These are phyloP conservation scores for Stephanodiscus minutulus DNA, from an alignment of 108 stramenopile genomes.

Conservation along the genomic window DNA sequence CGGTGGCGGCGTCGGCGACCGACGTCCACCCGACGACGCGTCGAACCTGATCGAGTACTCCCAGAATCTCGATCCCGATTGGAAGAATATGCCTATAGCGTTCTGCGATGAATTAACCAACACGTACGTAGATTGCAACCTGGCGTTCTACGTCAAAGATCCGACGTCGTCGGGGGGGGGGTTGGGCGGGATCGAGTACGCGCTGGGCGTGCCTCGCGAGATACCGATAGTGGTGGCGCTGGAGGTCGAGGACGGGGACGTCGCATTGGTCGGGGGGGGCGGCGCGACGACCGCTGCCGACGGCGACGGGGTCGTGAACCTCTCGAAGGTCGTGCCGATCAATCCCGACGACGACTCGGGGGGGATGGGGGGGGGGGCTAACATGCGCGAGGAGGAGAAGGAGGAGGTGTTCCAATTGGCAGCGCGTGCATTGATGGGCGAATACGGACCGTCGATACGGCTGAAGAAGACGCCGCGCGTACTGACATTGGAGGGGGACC, in stretches of 20 bases:
- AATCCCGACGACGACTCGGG: conserved; percentile 22
- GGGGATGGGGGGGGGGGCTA: neutral
- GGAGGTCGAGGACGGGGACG: conserved; percentile 22
- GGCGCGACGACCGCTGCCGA: neutral
- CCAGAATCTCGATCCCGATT: conserved; percentile 49
- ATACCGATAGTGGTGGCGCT: conserved; percentile 45
- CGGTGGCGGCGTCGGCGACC: conserved; percentile 2
- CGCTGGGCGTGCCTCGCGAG: conserved; percentile 42
- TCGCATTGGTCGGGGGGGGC: neutral
- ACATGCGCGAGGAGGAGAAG: conserved; percentile 30
- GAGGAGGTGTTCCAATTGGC: conserved; percentile 49
- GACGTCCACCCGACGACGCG: neutral
- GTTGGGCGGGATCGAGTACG: conserved; percentile 12
- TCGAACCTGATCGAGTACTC: conserved; percentile 43
- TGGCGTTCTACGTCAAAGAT: conserved; percentile 46
- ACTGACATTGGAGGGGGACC: conserved; percentile 37
- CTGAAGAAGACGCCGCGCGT: conserved; percentile 47
- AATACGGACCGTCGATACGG: conserved; percentile 31
- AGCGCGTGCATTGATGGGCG: conserved; percentile 35
- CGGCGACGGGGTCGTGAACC: conserved; percentile 11
- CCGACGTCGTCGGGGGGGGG: neutral
- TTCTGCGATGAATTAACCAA: conserved; percentile 40
- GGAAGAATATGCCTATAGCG: conserved; percentile 49
- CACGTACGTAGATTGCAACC: conserved; percentile 48
- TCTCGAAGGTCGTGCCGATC: conserved; percentile 38